Conservation (phyloP, 179 eudicot genomes). For the Monotropa hypopitys region DNA sequence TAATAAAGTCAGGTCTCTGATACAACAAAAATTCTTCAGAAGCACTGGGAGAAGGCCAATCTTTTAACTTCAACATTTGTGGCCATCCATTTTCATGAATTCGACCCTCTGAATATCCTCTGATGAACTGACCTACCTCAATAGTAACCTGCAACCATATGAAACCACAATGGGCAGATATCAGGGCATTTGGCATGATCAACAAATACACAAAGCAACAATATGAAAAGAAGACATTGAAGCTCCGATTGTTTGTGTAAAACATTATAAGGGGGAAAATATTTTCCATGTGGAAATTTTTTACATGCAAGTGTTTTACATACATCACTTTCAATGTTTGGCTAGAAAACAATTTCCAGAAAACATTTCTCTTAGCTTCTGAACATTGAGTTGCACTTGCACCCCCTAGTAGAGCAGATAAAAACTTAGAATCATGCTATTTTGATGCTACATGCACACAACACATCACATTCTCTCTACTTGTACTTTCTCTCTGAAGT, state of each 20-base stretch:
- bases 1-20: constrained; percentile 92
- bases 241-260: neutral
- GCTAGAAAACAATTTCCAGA: neutral
- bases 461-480: neutral
- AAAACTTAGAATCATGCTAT: neutral
- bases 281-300: neutral
- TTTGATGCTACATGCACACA: neutral
- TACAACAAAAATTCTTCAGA: constrained; percentile 85
- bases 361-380: neutral
- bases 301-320: neutral
- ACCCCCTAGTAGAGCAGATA: neutral
- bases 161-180: neutral
- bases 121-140: constrained; percentile 74
- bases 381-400: neutral
- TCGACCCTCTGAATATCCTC: constrained; percentile 84
- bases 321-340: neutral
- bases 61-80: constrained; percentile 74
- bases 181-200: neutral
- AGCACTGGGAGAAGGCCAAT: constrained; percentile 98
- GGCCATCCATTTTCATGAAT: constrained; percentile 51
- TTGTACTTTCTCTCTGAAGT: neutral
- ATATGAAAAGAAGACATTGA: neutral
- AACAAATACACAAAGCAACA: neutral
- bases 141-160: constrained; percentile 47
- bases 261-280: neutral